These are phyloP conservation scores for Logfia minima DNA, from an alignment of 129 eudicot genomes.

Conservation along the genomic window DNA sequence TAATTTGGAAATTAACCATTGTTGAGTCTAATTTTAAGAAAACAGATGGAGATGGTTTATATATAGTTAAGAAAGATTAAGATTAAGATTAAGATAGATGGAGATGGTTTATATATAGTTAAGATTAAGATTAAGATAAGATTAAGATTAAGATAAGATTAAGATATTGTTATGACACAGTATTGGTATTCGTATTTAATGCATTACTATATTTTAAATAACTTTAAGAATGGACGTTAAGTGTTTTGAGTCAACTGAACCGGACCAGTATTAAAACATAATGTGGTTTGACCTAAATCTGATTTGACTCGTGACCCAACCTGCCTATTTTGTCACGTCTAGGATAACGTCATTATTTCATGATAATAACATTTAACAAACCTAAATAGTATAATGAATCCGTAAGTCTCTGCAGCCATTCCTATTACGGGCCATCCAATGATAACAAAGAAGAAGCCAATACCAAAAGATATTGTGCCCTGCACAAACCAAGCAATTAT, in stretches of 20 bases:
- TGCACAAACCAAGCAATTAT: slow-evolving; percentile 28
- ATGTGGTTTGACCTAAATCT: neutral
- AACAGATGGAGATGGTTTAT: no score
- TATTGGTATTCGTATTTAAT: neutral
- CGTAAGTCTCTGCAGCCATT: slow-evolving; percentile 62
- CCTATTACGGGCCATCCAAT: slow-evolving; percentile 74
- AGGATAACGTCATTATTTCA: neutral
- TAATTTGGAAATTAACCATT: no score
- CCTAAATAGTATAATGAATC: slow-evolving; percentile 71
- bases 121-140: no score
- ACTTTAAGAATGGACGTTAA: neutral
- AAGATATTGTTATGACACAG: neutral
- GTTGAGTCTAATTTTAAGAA: no score
- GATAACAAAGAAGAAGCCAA: slow-evolving; percentile 64
- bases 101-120: no score
- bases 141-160: no score
- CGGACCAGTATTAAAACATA: neutral
- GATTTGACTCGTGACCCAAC: neutral
- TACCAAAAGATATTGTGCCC: slow-evolving; percentile 55
- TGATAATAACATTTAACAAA: slow-evolving; percentile 18
- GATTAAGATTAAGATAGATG: no score
- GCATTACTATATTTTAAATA: neutral
- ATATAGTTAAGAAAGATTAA: no score
- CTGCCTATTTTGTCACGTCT: neutral
- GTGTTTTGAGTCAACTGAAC: neutral